Base-by-base conservation (phyloP, 2,329 filamentous ascomycete species). In the Phyllosticta capitalensis region DNA sequence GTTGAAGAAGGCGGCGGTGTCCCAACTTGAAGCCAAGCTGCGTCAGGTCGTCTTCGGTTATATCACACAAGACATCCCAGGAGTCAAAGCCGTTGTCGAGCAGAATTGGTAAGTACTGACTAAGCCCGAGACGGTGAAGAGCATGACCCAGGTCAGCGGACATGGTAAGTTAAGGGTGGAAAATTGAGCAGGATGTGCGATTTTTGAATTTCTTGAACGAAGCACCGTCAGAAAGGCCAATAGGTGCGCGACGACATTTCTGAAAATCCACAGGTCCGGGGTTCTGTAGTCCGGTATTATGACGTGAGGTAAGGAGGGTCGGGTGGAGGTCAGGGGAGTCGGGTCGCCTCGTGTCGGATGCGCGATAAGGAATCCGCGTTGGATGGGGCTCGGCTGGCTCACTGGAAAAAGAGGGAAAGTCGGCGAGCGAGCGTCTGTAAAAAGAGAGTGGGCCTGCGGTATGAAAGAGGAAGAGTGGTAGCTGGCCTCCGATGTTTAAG, bases 21-120 rank as follows among this genome's bases (percentile, higher is more conserved):
- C 73, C 72, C 3, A 74, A 66, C 62, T 75, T 74, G 67, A 75
- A 73, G 51, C 68, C 65, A 26, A 75, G 63, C 7, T 67, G 45
- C 2, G 66, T 68, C 48, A 75, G 61, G 57, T 75, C 72, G 17
- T 73, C 68, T 53, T 75, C 73, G 21, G 72, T 74, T 38, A 75
- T 74, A 60, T 74, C 71, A 50, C 72, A 65, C n/a, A 74, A 67
- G 0, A 67, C 70, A 24, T 72, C 68, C 73, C 73, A 74, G 5
- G 17, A 55, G n/a, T 67, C 64, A 55, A 74, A 75, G 14, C 73
- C 72, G 61, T 75, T 73, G 1, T 70, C 66, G 12, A 61, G 45
- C 1, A 75, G 66, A 5, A 63, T 58, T 1, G 65, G 61, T n/a
- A 65, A 55, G 58, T 74, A 74, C 5, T 65, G 58, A 3, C 60